Base-by-base conservation (phyloP, 768 basidiomycete genomes). In the Naganishia randhawae region DNA sequence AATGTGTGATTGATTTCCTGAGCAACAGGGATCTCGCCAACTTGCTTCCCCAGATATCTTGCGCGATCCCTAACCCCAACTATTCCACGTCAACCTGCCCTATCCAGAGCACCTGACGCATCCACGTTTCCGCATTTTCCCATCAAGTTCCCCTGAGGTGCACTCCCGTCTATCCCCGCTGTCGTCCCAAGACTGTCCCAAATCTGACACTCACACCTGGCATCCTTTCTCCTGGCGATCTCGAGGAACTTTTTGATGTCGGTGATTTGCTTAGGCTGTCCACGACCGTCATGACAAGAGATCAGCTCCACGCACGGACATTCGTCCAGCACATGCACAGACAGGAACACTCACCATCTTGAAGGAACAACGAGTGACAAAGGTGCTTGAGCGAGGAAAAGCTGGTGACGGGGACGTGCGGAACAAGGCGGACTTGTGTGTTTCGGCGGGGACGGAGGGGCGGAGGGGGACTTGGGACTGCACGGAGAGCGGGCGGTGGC, bases 171-270 rank as follows among this genome's bases (percentile, higher is more conserved):
- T 16, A 39, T 22, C 45, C 19, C 45, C 45, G 25, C 45, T 3
- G n/a, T 22, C 45, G 25, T 6, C 45, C 16, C 37, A 14, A 22
- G 45, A 17, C 45, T n/a, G 3, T 22, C n/a, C 13, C 7, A 64
- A 42, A 6, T 19, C n/a, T n/a, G n/a, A 50, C 42, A 88, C 94
- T 82, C 79, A 96, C 95, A 87, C 69, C 86, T 87, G 73, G 96
- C 96, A 86, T 96, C 95, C 86, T 92, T 95, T 84, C 95, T 88
- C 84, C 88, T 88, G 66, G 94, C 89, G 81, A 95, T 91, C 84
- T 92, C 89, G 82, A 98, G 90, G 85, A 98, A 97, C 82, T 91
- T 85, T 85, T 98, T 99, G 86, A 98, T 97, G 83, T 98, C 94
- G 76, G 86, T 85, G 84, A 99, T 88, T 87, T 97, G 91, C 84